These are phyloP conservation scores for Bonia amplexicaulis DNA, from an alignment of 176 grass and related monocot species.

Conservation along the genomic window DNA sequence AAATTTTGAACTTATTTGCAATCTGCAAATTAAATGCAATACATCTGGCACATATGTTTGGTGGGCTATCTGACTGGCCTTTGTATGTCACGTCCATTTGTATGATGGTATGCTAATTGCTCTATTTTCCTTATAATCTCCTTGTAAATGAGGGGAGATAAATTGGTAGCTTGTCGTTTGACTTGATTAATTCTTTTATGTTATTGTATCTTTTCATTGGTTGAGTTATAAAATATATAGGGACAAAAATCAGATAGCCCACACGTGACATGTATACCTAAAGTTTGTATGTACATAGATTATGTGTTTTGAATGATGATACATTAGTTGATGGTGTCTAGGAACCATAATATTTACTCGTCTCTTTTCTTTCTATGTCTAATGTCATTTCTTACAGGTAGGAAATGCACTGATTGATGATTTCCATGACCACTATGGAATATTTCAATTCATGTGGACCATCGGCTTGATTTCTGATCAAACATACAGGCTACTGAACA, in stretches of 20 bases:
- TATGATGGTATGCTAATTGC: not conserved
- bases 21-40: constrained; percentile 23
- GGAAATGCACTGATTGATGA: constrained; percentile 97
- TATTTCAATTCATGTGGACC: constrained; percentile 97
- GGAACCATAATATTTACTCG: not conserved
- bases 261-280: not conserved
- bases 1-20: constrained; percentile 5
- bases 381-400: constrained; percentile 54
- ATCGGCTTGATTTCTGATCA: constrained; percentile 90
- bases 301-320: constrained; percentile 1
- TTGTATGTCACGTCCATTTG: constrained; percentile 4
- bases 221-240: not conserved
- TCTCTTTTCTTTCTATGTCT: constrained; percentile 3
- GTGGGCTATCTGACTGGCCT: not conserved
- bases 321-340: not conserved
- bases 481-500: constrained; percentile 84
- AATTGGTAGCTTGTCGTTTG: not conserved
- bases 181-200: not conserved
- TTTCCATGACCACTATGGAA: constrained; percentile 93
- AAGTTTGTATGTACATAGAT: not conserved
- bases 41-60: not conserved
- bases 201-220: not conserved
- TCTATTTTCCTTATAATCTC: not conserved
- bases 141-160: not conserved
- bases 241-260: not conserved